Evolutionary conservation across 441 rosid species (phyloP), one percentile per base, ranked within the genome.

Genomic region (Aleurites moluccanus): DNA sequence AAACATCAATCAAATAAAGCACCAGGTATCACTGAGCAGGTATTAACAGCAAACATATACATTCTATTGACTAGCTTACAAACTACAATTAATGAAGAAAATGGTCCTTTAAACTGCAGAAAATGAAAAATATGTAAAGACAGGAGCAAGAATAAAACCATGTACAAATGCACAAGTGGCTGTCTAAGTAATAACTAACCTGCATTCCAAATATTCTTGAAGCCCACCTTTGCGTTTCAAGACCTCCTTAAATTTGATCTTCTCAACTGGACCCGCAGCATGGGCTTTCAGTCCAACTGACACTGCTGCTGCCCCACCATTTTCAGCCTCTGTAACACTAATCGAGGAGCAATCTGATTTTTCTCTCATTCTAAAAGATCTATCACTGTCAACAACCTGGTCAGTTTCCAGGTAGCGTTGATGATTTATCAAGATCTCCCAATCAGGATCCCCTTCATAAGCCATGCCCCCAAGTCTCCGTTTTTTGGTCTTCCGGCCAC

Each of bases 201-300:
- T 96, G 98, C 92, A 92, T 73, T 85, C 90, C 81, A 96, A 76
- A 86, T 96, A 96, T 79, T 92, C 98, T 81, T 96, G 99, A 80
- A 90, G 95, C 55, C 97, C 92, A 64, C 94, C 90, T 87, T 90
- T 94, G 77, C 94, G 92, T 85, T 91, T 96, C 83, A 96, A 87
- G 74, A 91, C 80, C 84, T 96, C 99, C 83, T 90, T 94, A 80
- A 96, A 96, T 77, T 91, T 92, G 69, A 92, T 91, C 87, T 90
- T 96, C 90, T 96, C 99, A 71, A 90, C 80, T 40, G 98, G 95
- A 81, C 98, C 89, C 65, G 85, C 90, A 1, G 95, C 88, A 77
- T 84, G 88, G 73, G 94, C 95, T 82, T 88, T 94, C 79, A 96
- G 85, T 56, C 99, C 99, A 63, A 92, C 96, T 42, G 96, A 83